A percentile compares a stretch with the other conserved stretches of the same genome.
phyloP scores from a whole-genome alignment of 805 yeast genomes.

The Monosporozyma aerobia region DNA sequence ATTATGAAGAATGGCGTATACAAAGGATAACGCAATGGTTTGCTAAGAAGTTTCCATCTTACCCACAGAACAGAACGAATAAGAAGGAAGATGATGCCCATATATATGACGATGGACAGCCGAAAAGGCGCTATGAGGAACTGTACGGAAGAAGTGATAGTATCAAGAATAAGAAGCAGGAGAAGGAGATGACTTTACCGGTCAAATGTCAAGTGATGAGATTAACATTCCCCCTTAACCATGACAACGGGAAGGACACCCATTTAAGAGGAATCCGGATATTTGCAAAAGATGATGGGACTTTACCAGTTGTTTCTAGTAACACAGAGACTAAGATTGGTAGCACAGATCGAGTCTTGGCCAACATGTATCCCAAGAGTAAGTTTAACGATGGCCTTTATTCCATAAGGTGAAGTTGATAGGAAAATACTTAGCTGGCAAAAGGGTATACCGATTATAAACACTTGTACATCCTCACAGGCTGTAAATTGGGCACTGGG shows the following conservation, averaged over 20 bases:
- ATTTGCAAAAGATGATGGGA: conserved; percentile 7
- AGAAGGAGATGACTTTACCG: conserved; percentile 14
- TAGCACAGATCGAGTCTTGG: background rate
- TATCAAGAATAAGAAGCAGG: conserved; percentile 9
- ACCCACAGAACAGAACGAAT: background rate
- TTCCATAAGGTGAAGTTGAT: background rate
- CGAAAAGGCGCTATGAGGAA: background rate
- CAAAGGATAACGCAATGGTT: conserved; percentile 28
- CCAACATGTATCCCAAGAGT: background rate
- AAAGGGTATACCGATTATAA: too few species aligned
- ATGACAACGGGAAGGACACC: conserved; percentile 93
- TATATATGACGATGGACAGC: background rate
- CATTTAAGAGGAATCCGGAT: conserved; percentile 66
- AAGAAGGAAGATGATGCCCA: background rate
- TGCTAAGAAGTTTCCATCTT: conserved; percentile 13
- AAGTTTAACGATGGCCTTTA: background rate
- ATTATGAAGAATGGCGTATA: conserved; percentile 21
- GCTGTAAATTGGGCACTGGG: too few species aligned
- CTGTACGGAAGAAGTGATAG: background rate
- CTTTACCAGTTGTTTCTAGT: background rate
- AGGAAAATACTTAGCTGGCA: too few species aligned
- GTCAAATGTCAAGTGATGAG: conserved; percentile 25
- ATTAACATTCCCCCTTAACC: conserved; percentile 41
- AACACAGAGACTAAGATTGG: background rate
- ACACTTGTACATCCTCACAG: background rate